Evolutionary conservation across 1,284 basidiomycete genomes (phyloP), one percentile per base, ranked within the genome.

Genomic region (Exsudoporus floridanus): DNA sequence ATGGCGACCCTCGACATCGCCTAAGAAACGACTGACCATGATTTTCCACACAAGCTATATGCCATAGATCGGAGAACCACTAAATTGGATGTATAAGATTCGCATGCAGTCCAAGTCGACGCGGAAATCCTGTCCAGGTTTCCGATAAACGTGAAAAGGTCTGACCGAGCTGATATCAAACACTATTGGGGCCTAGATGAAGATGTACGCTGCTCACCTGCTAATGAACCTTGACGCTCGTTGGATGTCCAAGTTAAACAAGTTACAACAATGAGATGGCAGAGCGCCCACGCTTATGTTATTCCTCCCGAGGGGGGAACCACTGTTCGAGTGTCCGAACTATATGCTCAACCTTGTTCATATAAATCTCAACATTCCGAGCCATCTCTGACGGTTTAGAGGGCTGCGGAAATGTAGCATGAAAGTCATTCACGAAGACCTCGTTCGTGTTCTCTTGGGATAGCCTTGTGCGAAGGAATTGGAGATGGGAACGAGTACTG

Each of bases 261-360:
- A 25, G 13, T 18, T 13, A 40, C 34, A 19, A 35, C 25, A 27
- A n/a, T n/a, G 12, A 27, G 14, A 34, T 18, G 18, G 34, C 1
- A n/a, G 9, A n/a, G n/a, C 12, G 8, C n/a, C 16, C 2, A 12
- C 12, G 23, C 14, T 23, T 16, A 13, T 27, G 16, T 31, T 21
- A 44, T 37, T 9, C 21, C 23, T 14, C 5, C n/a, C 37, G 7
- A 14, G 54, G 49, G 47, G 62, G 52, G 35, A 68, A 71, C 64
- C 60, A 71, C 10, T 54, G 13, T 19, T 64, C 51, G 28, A 71
- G 53, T 31, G 48, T 63, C 16, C 21, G 38, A 19, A 63, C 43
- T 36, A 70, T 70, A 9, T 47, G 47, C 38, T 71, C 66, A 16
- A 69, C 67, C 38, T 50, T 58, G 4, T 46, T 50, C 41, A 67